Base-by-base conservation (phyloP, 2,329 filamentous ascomycete genomes). In the Aspergillus japonicus region DNA sequence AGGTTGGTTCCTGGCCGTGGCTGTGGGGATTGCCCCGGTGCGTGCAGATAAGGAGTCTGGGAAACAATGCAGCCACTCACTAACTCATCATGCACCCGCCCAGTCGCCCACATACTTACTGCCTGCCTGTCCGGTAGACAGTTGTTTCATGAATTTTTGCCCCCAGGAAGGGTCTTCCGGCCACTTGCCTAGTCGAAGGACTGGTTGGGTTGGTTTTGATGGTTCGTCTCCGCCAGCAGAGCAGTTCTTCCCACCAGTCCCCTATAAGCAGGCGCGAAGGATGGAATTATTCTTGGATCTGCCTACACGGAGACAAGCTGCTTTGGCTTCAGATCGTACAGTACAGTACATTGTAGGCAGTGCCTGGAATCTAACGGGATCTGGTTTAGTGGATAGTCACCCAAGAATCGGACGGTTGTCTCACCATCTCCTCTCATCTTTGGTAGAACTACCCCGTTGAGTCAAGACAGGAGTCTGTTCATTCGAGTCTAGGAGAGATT, bases 1-100 rank as follows among this genome's bases (percentile, higher is more conserved):
- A 35, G 66, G 64, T 47, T 61, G 57, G 66, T 67, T 58, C 65
- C 64, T 66, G 63, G 56, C 39, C 39, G 57, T 61, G 39, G 52
- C 50, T 64, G 61, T 64, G 60, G 62, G 58, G 63, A 58, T 56
- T 21, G 47, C 50, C 49, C 50, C 57, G 50, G 65, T 67, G 65
- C 64, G 64, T 66, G 65, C 56, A 47, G 53, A 58, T 63, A 61
- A 47, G 21, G 14, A 19, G 39, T 35, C 33, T 29, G 33, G 33
- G 12, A 35, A 16, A 35, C 33, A 35, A 16, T 35, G 33, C 33
- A 35, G 33, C 33, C 33, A 35, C 33, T 35, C 33, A 35, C 33
- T 35, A 7, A 29, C 2, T 29, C 26, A 29, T 35, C 26, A 29
- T 8, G 8, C 26, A 29, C 24, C 7, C 24, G 24, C 24, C 24